These are phyloP conservation scores for Scheffersomyces coipomensis DNA, from an alignment of 805 yeast species.

Conservation along the genomic window DNA sequence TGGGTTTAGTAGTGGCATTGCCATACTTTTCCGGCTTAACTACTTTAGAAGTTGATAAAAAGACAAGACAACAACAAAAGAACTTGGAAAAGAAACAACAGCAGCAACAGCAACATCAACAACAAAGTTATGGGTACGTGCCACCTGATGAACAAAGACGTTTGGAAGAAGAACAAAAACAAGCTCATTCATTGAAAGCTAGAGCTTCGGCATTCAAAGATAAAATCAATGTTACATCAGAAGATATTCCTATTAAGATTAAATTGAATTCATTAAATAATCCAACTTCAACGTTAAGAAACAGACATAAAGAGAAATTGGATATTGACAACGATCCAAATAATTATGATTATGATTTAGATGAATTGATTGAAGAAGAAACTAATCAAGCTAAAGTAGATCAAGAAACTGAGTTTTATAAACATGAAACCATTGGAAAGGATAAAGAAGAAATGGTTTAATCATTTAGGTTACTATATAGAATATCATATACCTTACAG, in stretches of 20 bases:
- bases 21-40: slow-evolving; percentile 55
- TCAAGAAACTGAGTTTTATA: slow-evolving; percentile 17
- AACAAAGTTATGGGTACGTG: slow-evolving; percentile 28
- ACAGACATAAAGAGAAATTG: slow-evolving; percentile 30
- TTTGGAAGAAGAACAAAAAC: slow-evolving; percentile 7
- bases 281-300: slow-evolving; percentile 17
- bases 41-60: slow-evolving; percentile 30
- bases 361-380: slow-evolving; percentile 41
- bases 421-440: slow-evolving; percentile 16
- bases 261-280: slow-evolving; percentile 20
- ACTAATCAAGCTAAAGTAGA: slow-evolving; percentile 17
- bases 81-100: slow-evolving; percentile 2
- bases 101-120: background rate
- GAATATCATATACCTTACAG: no score
- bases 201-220: slow-evolving; percentile 25
- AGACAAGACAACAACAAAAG: slow-evolving; percentile 3
- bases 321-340: slow-evolving; percentile 38
- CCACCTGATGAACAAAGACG: slow-evolving; percentile 38
- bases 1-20: slow-evolving; percentile 39
- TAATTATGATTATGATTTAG: slow-evolving; percentile 43
- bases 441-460: slow-evolving; percentile 25
- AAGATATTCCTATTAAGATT: slow-evolving; percentile 36
- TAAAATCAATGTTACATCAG: slow-evolving; percentile 28
- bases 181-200: slow-evolving; percentile 10
- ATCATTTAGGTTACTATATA: no score